A percentile compares a stretch with the other conserved stretches of the same genome.
These are phyloP conservation scores for Epipyxis sp. DNA, from an alignment of 108 stramenopile genomes.

Conservation along the genomic window DNA sequence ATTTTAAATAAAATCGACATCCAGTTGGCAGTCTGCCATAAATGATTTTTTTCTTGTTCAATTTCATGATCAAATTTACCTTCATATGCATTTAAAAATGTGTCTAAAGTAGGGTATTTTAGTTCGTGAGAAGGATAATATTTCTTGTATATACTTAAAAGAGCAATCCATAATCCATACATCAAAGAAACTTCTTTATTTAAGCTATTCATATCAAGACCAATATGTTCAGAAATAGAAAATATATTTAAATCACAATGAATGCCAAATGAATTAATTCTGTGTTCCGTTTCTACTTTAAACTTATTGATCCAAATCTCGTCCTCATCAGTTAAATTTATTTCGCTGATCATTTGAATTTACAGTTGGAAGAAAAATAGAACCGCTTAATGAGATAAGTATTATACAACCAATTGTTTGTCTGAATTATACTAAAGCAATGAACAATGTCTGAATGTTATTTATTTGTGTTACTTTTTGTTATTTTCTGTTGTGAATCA, in stretches of 20 bases:
- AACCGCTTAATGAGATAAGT: no score
- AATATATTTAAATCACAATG: not conserved
- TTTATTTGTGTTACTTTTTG: no score
- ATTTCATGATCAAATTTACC: not conserved
- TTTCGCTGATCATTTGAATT: no score
- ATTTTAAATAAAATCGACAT: slow-evolving; percentile 21
- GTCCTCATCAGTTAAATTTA: not conserved
- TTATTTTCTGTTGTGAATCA: no score
- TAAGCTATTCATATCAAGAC: not conserved
- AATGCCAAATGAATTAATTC: not conserved
- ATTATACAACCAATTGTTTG: no score
- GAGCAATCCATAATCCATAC: not conserved
- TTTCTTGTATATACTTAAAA: not conserved
- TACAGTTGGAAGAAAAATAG: no score
- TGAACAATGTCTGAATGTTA: no score
- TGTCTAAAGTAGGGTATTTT: slow-evolving; percentile 9
- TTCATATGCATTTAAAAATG: not conserved
- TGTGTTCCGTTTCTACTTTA: not conserved
- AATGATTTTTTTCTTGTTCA: slow-evolving; percentile 16
- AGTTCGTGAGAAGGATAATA: not conserved
- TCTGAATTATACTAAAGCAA: no score
- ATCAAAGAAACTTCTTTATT: not conserved
- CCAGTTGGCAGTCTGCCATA: slow-evolving; percentile 30
- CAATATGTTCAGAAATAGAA: not conserved
- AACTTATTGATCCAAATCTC: not conserved